phyloP scores from a whole-genome alignment of 345 rosid species.

The Dimocarpus longan region DNA sequence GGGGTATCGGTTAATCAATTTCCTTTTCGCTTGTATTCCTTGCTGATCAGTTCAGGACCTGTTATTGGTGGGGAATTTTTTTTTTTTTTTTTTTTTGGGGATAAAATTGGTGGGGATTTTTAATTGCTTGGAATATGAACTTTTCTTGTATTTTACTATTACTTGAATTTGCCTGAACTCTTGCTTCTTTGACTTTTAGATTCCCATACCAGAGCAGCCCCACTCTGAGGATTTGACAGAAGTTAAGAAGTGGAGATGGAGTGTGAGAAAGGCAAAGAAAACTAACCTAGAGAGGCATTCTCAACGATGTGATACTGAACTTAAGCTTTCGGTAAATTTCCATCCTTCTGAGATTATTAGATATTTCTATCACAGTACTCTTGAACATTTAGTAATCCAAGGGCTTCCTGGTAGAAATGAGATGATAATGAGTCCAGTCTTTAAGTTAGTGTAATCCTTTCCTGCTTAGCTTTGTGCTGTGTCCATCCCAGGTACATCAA shows the following conservation, averaged over 20 bases:
- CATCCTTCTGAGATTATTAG: conserved; percentile 3
- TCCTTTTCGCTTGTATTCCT: background rate
- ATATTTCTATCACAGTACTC: background rate
- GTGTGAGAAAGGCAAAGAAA: conserved; percentile 66
- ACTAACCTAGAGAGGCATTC: conserved; percentile 93
- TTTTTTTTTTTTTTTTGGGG: too few species aligned
- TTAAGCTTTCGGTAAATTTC: conserved; percentile 85
- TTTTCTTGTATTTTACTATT: background rate
- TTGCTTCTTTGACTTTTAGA: conserved; percentile 37
- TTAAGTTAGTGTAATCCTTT: background rate
- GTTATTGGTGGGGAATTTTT: background rate
- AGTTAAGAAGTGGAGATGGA: conserved; percentile 80
- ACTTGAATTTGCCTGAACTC: conserved; percentile 10
- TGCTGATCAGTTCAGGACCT: background rate
- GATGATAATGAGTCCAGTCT: background rate
- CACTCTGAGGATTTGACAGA: conserved; percentile 62
- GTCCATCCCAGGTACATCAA: background rate
- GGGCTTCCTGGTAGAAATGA: background rate
- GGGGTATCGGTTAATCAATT: background rate
- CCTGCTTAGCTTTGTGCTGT: background rate
- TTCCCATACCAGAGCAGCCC: conserved; percentile 74
- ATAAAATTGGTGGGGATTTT: background rate
- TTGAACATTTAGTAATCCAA: background rate
- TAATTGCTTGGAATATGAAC: background rate
- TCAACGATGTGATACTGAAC: conserved; percentile 87